These are phyloP conservation scores for Stemphylium lycopersici DNA, from an alignment of 2,329 filamentous ascomycete genomes.

Conservation along the genomic window DNA sequence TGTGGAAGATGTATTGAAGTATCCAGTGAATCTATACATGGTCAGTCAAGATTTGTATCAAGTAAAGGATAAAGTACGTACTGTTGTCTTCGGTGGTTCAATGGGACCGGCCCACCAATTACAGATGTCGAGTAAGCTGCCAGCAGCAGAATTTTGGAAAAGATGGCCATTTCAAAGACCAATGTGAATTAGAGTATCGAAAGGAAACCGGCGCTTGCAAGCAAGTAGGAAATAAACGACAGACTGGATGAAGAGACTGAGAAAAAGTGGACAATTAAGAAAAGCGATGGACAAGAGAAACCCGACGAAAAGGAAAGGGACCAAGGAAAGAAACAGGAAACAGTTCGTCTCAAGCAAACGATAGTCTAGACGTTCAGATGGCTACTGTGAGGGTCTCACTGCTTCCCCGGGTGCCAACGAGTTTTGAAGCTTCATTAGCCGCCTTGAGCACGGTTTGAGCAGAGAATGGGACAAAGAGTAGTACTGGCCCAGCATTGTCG, in stretches of 20 bases:
- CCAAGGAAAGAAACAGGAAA: constrained; percentile 26
- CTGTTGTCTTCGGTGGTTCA: constrained; percentile 33
- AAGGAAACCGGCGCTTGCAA: constrained; percentile 16
- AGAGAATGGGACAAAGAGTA: constrained; percentile 32
- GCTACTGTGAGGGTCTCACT: constrained; percentile 30
- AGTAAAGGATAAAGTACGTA: constrained; percentile 21
- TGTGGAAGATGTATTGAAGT: constrained; percentile 28
- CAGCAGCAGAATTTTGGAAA: constrained; percentile 43
- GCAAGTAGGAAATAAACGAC: constrained; percentile 12
- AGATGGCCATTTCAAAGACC: constrained; percentile 35
- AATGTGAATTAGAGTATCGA: constrained; percentile 26
- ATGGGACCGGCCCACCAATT: constrained; percentile 45
- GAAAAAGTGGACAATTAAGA: constrained; percentile 36
- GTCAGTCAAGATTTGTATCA: constrained; percentile 14
- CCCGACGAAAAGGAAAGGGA: constrained; percentile 28
- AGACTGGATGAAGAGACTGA: constrained; percentile 27
- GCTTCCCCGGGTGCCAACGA: constrained; percentile 29
- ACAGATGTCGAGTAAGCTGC: constrained; percentile 41
- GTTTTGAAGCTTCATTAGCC: constrained; percentile 50
- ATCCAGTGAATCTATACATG: constrained; percentile 32
- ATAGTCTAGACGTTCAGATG: constrained; percentile 34
- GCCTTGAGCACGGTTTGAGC: constrained; percentile 47
- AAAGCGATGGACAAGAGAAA: constrained; percentile 40
- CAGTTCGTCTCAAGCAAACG: constrained; percentile 34
- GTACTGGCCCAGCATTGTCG: constrained; percentile 43